Evolutionary conservation across 176 grass and related monocot genomes (phyloP).

Genomic region (Raddia distichophylla): DNA sequence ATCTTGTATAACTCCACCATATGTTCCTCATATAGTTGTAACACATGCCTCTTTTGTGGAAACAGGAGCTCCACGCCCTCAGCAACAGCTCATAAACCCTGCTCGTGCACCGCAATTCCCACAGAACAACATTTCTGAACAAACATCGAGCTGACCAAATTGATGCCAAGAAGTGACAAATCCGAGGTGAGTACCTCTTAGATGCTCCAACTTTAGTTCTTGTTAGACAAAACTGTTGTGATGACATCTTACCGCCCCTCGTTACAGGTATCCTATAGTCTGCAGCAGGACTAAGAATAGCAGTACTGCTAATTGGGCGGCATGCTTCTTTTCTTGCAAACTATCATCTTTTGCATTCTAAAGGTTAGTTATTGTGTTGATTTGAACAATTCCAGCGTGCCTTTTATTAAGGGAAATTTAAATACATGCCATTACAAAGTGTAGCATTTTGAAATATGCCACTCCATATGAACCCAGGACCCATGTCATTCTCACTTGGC

Average conservation of each 20-base stretch:
- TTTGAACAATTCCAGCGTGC: not conserved
- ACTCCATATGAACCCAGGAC: too few relatives aligned
- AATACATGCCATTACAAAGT: too few relatives aligned
- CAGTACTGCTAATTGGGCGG: constrained; percentile 58
- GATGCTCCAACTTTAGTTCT: not conserved
- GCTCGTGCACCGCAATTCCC: constrained; percentile 51
- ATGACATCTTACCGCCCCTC: not conserved
- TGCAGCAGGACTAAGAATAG: constrained; percentile 80
- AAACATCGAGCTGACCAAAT: constrained; percentile 57
- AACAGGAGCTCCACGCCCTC: constrained; percentile 52
- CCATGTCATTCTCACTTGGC: not conserved
- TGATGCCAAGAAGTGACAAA: constrained; percentile 33
- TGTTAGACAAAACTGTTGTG: constrained; percentile 1
- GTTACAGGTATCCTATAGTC: constrained; percentile 53
- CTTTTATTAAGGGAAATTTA: not conserved
- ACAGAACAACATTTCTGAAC: constrained; percentile 61
- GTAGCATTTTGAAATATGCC: too few relatives aligned
- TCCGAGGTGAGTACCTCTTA: constrained; percentile 41
- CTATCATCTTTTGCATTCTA: constrained; percentile 61
- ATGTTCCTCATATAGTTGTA: constrained; percentile 13
- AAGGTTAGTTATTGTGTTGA: constrained; percentile 40
- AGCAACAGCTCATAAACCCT: constrained; percentile 63
- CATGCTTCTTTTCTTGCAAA: constrained; percentile 78
- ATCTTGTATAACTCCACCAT: not conserved
- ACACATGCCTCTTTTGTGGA: constrained; percentile 11